Conservation (phyloP, 768 basidiomycete species). For the Lactifluus echinatus region DNA sequence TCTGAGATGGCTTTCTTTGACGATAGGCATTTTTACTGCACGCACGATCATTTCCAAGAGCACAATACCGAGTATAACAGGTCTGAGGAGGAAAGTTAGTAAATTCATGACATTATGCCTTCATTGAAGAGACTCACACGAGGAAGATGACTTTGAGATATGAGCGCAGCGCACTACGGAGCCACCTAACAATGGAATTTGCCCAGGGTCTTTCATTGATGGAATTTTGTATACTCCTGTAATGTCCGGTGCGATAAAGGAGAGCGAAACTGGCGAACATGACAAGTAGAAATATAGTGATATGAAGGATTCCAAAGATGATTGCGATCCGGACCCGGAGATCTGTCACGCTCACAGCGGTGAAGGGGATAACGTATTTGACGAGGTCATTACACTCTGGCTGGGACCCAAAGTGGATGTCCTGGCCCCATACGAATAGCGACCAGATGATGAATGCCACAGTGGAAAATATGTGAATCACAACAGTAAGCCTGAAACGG, state of each 20-base stretch:
- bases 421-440: conserved; percentile 7
- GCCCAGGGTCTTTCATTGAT: no score
- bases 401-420: conserved; percentile 1
- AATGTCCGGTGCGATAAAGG: no score
- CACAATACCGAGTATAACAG: background rate
- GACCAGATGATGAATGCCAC: conserved; percentile 3
- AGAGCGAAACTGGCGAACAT: background rate
- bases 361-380: conserved; percentile 4
- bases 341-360: background rate
- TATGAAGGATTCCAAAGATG: conserved; percentile 1
- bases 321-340: conserved; percentile 6
- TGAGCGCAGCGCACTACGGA: no score
- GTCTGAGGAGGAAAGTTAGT: background rate
- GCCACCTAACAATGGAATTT: no score
- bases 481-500: background rate
- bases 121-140: no score
- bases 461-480: background rate
- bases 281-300: background rate
- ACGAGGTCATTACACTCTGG: conserved; percentile 9
- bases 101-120: background rate
- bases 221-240: no score
- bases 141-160: no score
- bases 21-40: background rate
- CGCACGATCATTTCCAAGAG: conserved; percentile 6
- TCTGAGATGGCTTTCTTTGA: background rate